Evolutionary conservation across 495 filamentous ascomycete species (phyloP).

Genomic region (Astrothelium macrocarpum): DNA sequence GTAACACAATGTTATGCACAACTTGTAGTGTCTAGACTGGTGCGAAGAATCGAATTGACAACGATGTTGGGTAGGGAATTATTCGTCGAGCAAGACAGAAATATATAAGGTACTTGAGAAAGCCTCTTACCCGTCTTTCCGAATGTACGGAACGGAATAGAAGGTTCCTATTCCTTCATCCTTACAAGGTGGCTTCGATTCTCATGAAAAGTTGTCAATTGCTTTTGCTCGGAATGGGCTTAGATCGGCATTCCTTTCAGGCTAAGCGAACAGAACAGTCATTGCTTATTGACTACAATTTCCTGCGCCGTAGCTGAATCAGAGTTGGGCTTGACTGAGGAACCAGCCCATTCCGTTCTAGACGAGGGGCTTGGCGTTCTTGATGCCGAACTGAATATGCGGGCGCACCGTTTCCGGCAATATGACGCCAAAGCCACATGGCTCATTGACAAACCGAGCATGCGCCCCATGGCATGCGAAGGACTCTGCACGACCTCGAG

Average conservation of each 20-base stretch:
- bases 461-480: background rate
- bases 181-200: too few relatives aligned
- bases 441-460: background rate
- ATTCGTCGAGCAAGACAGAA: background rate
- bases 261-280: too few relatives aligned
- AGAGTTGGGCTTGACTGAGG: background rate
- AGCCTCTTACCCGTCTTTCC: too few relatives aligned
- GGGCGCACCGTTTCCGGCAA: background rate
- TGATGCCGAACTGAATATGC: background rate
- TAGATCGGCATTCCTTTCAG: background rate
- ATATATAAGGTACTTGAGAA: too few relatives aligned
- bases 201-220: background rate
- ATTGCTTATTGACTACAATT: too few relatives aligned
- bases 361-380: background rate
- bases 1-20: background rate
- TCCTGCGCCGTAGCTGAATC: too few relatives aligned
- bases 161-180: too few relatives aligned
- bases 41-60: background rate
- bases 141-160: too few relatives aligned
- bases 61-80: background rate
- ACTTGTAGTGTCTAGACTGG: background rate
- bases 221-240: background rate
- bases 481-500: too few relatives aligned
- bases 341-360: background rate
- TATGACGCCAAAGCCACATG: background rate